Evolutionary conservation across 345 rosid genomes (phyloP).

Genomic region (Kandelia obovata): DNA sequence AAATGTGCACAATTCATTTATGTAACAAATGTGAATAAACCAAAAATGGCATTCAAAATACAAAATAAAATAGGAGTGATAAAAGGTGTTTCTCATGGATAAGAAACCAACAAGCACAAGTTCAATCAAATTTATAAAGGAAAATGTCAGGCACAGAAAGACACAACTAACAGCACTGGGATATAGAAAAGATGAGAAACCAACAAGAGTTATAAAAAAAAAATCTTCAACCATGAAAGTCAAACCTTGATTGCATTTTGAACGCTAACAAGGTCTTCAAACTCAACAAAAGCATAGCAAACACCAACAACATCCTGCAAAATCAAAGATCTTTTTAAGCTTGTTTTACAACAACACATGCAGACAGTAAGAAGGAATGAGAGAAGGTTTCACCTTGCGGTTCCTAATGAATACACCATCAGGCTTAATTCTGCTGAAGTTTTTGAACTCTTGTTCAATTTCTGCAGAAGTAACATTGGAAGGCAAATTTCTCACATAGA

Average conservation of each 20-base stretch:
- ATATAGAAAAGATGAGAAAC: neutral
- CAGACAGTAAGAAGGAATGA: neutral
- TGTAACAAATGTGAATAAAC: too few species aligned
- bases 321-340: constrained; percentile 16
- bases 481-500: constrained; percentile 93
- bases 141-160: neutral
- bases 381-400: constrained; percentile 57
- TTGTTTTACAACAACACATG: constrained; percentile 3
- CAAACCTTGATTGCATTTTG: constrained; percentile 88
- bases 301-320: constrained; percentile 80
- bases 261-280: constrained; percentile 76
- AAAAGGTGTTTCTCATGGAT: too few species aligned
- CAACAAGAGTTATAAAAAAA: neutral
- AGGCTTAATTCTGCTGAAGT: constrained; percentile 80
- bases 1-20: too few species aligned
- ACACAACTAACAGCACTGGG: neutral
- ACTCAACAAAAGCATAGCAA: constrained; percentile 97
- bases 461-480: constrained; percentile 69
- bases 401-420: constrained; percentile 86
- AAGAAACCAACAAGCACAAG: too few species aligned
- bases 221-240: constrained; percentile 1
- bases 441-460: constrained; percentile 77
- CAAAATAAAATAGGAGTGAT: too few species aligned
- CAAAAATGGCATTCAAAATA: too few species aligned
- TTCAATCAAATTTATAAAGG: neutral